phyloP scores from a whole-genome alignment of 2,329 filamentous ascomycete species.

The Nemania sp. region DNA sequence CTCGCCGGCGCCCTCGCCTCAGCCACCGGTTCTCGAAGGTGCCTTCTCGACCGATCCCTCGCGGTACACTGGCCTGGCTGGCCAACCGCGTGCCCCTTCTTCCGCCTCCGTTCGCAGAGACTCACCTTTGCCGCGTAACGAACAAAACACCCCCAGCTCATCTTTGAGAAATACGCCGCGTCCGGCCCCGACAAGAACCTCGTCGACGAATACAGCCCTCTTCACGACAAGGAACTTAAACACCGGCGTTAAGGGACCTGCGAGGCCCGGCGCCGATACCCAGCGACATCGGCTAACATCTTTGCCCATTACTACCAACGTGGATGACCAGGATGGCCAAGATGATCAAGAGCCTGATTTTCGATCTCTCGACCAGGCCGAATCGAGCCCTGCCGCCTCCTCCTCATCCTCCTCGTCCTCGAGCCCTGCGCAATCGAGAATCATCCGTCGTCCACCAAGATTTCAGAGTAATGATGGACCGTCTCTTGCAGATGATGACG shows the following conservation, averaged over 20 bases:
- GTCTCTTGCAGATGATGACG: slow-evolving; percentile 52
- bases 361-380: slow-evolving; percentile 49
- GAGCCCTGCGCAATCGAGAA: slow-evolving; percentile 60
- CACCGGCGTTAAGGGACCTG: slow-evolving; percentile 40
- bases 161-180: slow-evolving; percentile 50
- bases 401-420: slow-evolving; percentile 45
- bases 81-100: slow-evolving; percentile 53
- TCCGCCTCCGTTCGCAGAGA: slow-evolving; percentile 63
- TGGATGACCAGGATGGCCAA: slow-evolving; percentile 41
- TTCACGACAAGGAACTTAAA: slow-evolving; percentile 44
- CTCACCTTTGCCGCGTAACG: slow-evolving; percentile 56
- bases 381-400: slow-evolving; percentile 43
- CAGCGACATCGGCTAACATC: slow-evolving; percentile 52
- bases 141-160: slow-evolving; percentile 50
- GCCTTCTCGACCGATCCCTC: slow-evolving; percentile 50
- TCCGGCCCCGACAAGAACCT: slow-evolving; percentile 52
- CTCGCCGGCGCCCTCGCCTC: slow-evolving; percentile 61
- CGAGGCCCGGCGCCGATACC: slow-evolving; percentile 34
- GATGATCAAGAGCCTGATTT: slow-evolving; percentile 45
- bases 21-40: slow-evolving; percentile 56
- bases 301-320: slow-evolving; percentile 45
- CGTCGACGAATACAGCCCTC: slow-evolving; percentile 52
- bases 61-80: slow-evolving; percentile 56
- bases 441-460: slow-evolving; percentile 63
- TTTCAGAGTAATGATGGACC: slow-evolving; percentile 48